These are phyloP conservation scores for Hanseniaspora clermontiae DNA, from an alignment of 805 yeast species.

Conservation along the genomic window DNA sequence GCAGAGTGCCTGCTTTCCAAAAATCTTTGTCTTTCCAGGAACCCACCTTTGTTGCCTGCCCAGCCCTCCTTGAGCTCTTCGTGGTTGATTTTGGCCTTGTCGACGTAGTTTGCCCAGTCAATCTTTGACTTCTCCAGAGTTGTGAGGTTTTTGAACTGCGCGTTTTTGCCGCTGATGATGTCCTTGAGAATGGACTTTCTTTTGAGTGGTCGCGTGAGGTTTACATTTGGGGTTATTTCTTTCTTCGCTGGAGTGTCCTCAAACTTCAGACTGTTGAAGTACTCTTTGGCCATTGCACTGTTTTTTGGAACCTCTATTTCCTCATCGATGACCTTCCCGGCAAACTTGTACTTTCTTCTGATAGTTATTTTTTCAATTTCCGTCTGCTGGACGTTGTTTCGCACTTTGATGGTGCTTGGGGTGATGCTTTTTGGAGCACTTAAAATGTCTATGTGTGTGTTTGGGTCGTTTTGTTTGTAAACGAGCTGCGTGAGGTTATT, in stretches of 20 bases:
- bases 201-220: constrained; percentile 46
- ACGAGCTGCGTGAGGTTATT: not conserved
- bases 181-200: constrained; percentile 67
- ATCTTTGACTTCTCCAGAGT: constrained; percentile 85
- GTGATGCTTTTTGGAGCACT: not conserved
- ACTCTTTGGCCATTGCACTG: constrained; percentile 82
- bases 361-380: constrained; percentile 49
- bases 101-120: constrained; percentile 93
- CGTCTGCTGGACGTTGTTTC: not conserved
- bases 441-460: constrained; percentile 12
- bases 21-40: constrained; percentile 82
- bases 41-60: constrained; percentile 54
- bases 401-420: not conserved
- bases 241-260: constrained; percentile 16
- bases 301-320: constrained; percentile 61
- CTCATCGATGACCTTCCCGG: constrained; percentile 71
- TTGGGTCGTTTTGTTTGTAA: constrained; percentile 13
- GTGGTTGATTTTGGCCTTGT: constrained; percentile 57
- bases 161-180: constrained; percentile 42
- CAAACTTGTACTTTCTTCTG: constrained; percentile 70
- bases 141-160: constrained; percentile 66
- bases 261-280: constrained; percentile 43
- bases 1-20: constrained; percentile 40
- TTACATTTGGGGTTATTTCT: constrained; percentile 23
- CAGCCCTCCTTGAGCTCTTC: constrained; percentile 62